A percentile compares a stretch with the other conserved stretches of the same genome.
Evolutionary conservation across 352 stramenopile genomes (phyloP).

Genomic region (Globisporangium radiosum): DNA sequence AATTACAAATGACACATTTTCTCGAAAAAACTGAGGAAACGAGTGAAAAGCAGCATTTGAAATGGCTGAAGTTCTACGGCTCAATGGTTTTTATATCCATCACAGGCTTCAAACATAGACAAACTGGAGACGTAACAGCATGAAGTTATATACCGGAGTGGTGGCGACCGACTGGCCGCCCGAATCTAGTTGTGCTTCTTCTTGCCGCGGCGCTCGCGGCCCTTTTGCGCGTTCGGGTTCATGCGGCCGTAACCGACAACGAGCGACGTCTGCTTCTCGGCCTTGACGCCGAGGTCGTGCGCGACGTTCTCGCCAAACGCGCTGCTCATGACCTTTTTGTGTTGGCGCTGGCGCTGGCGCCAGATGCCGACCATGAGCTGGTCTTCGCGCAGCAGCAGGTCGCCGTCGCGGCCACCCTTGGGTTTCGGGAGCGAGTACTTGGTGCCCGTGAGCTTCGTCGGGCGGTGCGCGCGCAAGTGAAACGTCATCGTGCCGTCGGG

Average conservation of each 20-base stretch:
- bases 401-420: constrained; percentile 89
- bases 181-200: constrained; percentile 89
- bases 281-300: constrained; percentile 89
- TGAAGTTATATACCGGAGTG: no score
- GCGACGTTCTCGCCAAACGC: constrained; percentile 95
- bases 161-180: no score
- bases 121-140: no score
- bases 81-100: no score
- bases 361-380: constrained; percentile 96
- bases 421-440: constrained; percentile 97
- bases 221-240: constrained; percentile 96
- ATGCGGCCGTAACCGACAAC: constrained; percentile 92
- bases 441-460: constrained; percentile 90
- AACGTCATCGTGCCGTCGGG: constrained; percentile 88
- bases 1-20: no score
- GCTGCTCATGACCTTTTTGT: constrained; percentile 86
- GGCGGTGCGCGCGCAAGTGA: constrained; percentile 75
- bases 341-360: constrained; percentile 92
- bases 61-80: no score
- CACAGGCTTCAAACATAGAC: no score
- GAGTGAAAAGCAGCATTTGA: no score
- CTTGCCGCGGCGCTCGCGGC: constrained; percentile 94
- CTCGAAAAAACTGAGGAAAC: no score
- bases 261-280: constrained; percentile 86
- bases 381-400: constrained; percentile 96